Conservation (phyloP, 805 yeast species). For the Kluyveromyces nonfermentans region DNA sequence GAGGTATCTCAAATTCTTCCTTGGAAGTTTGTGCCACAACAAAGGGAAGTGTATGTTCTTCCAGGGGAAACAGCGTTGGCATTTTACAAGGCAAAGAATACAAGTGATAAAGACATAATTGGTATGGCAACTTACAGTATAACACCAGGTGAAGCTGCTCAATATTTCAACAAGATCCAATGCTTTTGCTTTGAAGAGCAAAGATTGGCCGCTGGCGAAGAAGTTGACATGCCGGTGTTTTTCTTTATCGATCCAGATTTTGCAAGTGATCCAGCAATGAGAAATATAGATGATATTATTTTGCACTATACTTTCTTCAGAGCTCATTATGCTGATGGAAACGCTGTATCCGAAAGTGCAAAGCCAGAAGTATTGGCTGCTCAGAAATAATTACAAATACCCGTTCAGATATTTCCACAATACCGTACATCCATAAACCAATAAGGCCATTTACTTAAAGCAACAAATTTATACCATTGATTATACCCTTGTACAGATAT, state of each 20-base stretch:
- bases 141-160: conserved; percentile 93
- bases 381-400: background rate
- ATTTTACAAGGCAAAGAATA: conserved; percentile 85
- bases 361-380: conserved; percentile 1
- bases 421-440: background rate
- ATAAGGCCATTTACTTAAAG: background rate
- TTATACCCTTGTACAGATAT: too few species aligned
- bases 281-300: conserved; percentile 80
- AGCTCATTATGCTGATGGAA: conserved; percentile 37
- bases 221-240: conserved; percentile 97
- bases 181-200: conserved; percentile 99
- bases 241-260: conserved; percentile 95
- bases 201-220: conserved; percentile 87
- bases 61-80: conserved; percentile 99
- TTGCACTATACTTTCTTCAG: conserved; percentile 88
- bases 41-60: conserved; percentile 79
- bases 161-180: conserved; percentile 92
- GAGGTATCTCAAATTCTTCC: conserved; percentile 87
- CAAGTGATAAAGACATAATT: conserved; percentile 77
- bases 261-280: conserved; percentile 86
- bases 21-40: conserved; percentile 93
- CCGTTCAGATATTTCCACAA: background rate
- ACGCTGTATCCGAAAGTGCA: conserved; percentile 23
- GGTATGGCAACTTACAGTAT: conserved; percentile 99
- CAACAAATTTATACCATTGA: background rate